Percentiles rank a stretch among this genome's conserved stretches.
Conservation (phyloP, 2,329 filamentous ascomycete genomes). For the Microdochium nivale region DNA sequence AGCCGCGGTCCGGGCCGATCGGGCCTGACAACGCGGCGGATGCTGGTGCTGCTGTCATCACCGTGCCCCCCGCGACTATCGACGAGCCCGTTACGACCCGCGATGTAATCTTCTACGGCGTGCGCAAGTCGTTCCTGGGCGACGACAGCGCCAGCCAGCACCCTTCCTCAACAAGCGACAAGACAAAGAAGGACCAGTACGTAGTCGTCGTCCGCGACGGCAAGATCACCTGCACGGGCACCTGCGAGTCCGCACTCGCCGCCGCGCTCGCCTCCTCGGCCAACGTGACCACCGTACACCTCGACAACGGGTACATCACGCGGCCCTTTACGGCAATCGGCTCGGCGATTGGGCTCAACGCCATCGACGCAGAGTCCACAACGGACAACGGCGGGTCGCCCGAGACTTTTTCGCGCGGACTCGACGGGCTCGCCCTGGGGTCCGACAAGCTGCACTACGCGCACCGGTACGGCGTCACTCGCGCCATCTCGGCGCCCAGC, state of each 20-base stretch:
- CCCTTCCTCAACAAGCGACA: background rate
- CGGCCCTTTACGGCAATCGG: conserved; percentile 53
- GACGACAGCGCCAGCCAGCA: conserved; percentile 26
- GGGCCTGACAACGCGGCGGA: conserved; percentile 17
- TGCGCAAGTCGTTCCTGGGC: conserved; percentile 42
- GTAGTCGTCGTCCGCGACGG: conserved; percentile 43
- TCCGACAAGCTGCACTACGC: conserved; percentile 47
- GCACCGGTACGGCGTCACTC: conserved; percentile 47
- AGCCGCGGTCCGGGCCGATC: conserved; percentile 32
- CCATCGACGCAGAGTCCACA: conserved; percentile 48
- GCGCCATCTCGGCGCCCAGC: conserved; percentile 47
- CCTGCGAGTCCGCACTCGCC: conserved; percentile 35
- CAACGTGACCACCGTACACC: conserved; percentile 29
- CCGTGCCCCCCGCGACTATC: conserved; percentile 25
- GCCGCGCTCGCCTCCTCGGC: conserved; percentile 19
- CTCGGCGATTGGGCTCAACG: conserved; percentile 51
- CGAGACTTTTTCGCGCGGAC: conserved; percentile 45
- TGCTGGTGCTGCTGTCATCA: too few species aligned
- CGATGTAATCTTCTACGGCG: conserved; percentile 46
- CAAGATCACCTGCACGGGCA: conserved; percentile 46
- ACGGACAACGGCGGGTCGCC: conserved; percentile 42
- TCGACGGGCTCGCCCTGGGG: conserved; percentile 46
- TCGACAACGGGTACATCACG: conserved; percentile 53
- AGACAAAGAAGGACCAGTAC: conserved; percentile 12
- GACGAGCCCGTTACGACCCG: conserved; percentile 28